Conservation (phyloP, 345 rosid species). For the Cardamine chenopodiifolia region DNA sequence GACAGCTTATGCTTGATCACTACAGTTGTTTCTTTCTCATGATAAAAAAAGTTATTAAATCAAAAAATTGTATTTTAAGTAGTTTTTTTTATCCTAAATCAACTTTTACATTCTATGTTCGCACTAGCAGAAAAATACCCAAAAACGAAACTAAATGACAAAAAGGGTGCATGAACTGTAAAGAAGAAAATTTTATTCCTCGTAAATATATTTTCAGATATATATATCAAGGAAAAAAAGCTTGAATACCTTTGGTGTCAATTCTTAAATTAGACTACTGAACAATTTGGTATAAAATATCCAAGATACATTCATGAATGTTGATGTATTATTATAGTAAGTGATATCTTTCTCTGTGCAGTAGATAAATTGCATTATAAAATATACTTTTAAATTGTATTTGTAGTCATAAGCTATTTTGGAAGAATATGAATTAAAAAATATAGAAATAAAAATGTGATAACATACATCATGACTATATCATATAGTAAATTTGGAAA, state of each 20-base stretch:
- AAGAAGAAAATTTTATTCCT: conserved; percentile 5
- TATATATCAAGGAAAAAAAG: not conserved
- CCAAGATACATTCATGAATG: conserved; percentile 17
- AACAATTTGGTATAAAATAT: conserved; percentile 11
- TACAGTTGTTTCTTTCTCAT: conserved; percentile 7
- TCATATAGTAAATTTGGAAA: too few relatives aligned
- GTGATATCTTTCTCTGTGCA: not conserved
- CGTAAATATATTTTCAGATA: conserved; percentile 8
- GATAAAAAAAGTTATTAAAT: not conserved
- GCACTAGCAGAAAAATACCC: too few relatives aligned
- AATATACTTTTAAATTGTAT: too few relatives aligned
- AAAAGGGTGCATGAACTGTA: conserved; percentile 22
- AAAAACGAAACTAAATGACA: too few relatives aligned
- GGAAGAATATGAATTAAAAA: not conserved
- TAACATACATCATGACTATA: too few relatives aligned
- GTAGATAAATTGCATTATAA: not conserved
- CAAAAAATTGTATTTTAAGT: not conserved
- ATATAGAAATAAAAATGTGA: too few relatives aligned
- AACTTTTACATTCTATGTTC: too few relatives aligned
- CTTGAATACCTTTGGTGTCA: conserved; percentile 17
- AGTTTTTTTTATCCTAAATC: too few relatives aligned
- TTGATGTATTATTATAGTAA: not conserved
- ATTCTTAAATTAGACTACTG: conserved; percentile 4
- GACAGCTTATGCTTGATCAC: conserved; percentile 12
- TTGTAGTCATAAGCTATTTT: not conserved